A percentile compares a stretch with the other conserved stretches of the same genome.
Conservation (phyloP, 176 grass and related monocot species). For the Pontederia crassipes region DNA sequence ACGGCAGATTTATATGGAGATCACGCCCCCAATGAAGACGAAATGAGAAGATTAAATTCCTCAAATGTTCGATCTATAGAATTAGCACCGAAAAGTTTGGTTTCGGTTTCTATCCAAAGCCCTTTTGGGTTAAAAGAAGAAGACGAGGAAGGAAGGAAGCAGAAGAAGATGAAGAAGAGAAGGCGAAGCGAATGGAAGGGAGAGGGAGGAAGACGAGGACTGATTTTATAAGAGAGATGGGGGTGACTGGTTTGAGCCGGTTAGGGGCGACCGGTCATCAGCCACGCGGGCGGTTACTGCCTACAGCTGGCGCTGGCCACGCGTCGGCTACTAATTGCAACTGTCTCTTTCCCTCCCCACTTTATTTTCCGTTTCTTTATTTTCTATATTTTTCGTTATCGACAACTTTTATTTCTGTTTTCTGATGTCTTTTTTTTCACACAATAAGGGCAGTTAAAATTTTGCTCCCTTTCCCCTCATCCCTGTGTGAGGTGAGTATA, state of each 20-base stretch:
- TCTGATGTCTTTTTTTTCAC: too few species aligned
- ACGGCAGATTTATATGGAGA: background rate
- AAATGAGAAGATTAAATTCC: background rate
- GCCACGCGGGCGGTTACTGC: constrained; percentile 27
- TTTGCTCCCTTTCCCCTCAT: too few species aligned
- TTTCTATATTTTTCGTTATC: background rate
- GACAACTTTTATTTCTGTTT: background rate
- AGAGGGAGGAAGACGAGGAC: too few species aligned
- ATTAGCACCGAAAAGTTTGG: background rate
- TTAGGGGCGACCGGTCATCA: constrained; percentile 3
- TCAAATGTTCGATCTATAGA: background rate
- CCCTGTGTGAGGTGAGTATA: too few species aligned
- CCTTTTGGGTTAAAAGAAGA: background rate
- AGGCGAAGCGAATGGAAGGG: too few species aligned
- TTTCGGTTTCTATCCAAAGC: background rate
- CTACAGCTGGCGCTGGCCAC: constrained; percentile 37
- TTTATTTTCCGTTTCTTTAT: background rate
- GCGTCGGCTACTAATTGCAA: constrained; percentile 11
- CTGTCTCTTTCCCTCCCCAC: background rate
- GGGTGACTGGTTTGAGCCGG: constrained; percentile 20
- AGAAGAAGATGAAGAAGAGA: background rate
- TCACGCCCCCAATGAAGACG: too few species aligned
- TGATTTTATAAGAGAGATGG: background rate
- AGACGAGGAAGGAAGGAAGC: background rate
- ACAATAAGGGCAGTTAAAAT: too few species aligned